Evolutionary conservation across 75 land plant genomes (phyloP).

Genomic region (Isoetes taiwanensis): DNA sequence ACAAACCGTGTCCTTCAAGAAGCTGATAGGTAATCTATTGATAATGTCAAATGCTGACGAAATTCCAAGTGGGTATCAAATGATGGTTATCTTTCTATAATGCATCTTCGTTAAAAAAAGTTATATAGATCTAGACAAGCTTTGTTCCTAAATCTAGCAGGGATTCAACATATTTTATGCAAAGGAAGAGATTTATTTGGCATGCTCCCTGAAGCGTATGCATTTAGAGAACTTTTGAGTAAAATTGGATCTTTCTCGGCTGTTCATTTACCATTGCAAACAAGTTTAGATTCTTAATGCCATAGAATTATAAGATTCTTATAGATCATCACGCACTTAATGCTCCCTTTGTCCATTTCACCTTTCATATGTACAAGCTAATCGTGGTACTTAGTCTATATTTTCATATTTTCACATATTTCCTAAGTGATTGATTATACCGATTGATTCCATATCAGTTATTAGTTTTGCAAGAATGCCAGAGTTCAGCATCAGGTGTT

Average conservation of each 20-base stretch:
- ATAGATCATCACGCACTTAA: too few species aligned
- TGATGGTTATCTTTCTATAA: constrained; percentile 48
- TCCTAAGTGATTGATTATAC: too few species aligned
- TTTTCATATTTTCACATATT: too few species aligned
- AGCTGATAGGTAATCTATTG: constrained; percentile 65
- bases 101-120: too few species aligned
- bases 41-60: constrained; percentile 89
- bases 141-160: constrained; percentile 34
- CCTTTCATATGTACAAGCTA: too few species aligned
- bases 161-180: constrained; percentile 66
- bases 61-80: constrained; percentile 57
- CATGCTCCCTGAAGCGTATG: constrained; percentile 73
- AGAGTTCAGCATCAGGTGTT: too few species aligned
- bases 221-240: constrained; percentile 58
- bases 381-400: too few species aligned
- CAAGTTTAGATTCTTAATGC: constrained; percentile 41
- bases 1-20: constrained; percentile 44
- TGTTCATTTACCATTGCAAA: constrained; percentile 42
- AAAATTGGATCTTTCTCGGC: constrained; percentile 68
- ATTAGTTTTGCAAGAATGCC: too few species aligned
- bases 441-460: too few species aligned
- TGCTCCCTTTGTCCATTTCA: too few species aligned
- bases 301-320: constrained; percentile 64
- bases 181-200: constrained; percentile 60
- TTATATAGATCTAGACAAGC: too few species aligned